These are phyloP conservation scores for Colletotrichum godetiae DNA, from an alignment of 2,329 filamentous ascomycete genomes.

Conservation along the genomic window DNA sequence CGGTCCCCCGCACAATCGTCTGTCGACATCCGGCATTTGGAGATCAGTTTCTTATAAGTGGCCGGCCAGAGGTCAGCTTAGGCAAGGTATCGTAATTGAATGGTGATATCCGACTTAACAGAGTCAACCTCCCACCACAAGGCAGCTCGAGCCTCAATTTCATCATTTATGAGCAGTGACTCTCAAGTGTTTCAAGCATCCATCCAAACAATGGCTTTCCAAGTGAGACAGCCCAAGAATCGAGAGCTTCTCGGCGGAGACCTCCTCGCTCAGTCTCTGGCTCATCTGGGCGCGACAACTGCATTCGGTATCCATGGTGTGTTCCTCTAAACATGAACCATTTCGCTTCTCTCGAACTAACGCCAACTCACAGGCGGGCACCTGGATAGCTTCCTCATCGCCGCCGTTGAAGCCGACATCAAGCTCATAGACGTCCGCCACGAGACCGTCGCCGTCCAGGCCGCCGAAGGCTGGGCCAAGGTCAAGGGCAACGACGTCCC, in stretches of 20 bases:
- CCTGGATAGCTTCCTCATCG: conserved; percentile 22
- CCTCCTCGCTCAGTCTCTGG: conserved; percentile 18
- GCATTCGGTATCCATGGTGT: conserved; percentile 16
- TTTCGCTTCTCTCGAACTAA: neutral
- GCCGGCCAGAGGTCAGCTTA: neutral
- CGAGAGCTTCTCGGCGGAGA: conserved; percentile 19
- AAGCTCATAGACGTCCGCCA: conserved; percentile 23
- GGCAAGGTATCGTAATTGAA: neutral
- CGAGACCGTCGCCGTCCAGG: conserved; percentile 23
- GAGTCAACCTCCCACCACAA: neutral
- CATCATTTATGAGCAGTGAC: neutral
- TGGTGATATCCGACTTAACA: neutral
- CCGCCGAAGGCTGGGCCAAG: conserved; percentile 24
- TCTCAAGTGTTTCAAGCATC: neutral
- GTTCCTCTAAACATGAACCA: neutral
- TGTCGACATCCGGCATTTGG: neutral
- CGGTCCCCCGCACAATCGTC: neutral
- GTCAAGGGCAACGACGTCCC: conserved; percentile 14
- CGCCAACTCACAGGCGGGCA: neutral
- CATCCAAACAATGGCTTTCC: conserved; percentile 2
- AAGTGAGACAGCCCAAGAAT: conserved; percentile 2
- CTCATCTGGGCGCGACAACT: conserved; percentile 7
- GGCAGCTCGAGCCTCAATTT: neutral
- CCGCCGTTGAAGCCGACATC: conserved; percentile 25
- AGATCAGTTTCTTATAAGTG: neutral